These are phyloP conservation scores for Cryphonectria japonica DNA, from an alignment of 2,329 filamentous ascomycete genomes.

Conservation along the genomic window DNA sequence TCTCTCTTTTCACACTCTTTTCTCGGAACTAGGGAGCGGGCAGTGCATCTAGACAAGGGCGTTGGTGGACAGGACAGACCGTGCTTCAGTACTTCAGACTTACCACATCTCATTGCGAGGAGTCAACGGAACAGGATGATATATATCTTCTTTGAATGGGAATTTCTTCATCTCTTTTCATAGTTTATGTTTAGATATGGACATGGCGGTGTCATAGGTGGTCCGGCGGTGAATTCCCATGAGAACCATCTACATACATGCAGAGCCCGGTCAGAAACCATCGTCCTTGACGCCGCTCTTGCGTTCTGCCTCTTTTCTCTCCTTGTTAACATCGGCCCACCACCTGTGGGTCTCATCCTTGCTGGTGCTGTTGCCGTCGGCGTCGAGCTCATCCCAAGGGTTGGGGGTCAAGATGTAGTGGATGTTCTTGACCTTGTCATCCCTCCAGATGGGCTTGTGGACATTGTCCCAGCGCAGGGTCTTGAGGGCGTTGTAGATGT, in stretches of 20 bases:
- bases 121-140: conserved; percentile 26
- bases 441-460: conserved; percentile 60
- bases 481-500: conserved; percentile 67
- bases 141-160: neutral
- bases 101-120: conserved; percentile 27
- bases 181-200: conserved; percentile 1
- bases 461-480: conserved; percentile 58
- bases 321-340: conserved; percentile 57
- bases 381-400: conserved; percentile 60
- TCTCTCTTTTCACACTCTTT: neutral
- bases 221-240: neutral
- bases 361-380: conserved; percentile 47
- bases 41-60: conserved; percentile 25
- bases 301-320: conserved; percentile 48
- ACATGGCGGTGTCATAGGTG: neutral
- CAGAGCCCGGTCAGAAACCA: conserved; percentile 34
- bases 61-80: conserved; percentile 16
- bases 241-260: neutral
- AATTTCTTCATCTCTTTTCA: neutral
- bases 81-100: conserved; percentile 17
- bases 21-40: conserved; percentile 10
- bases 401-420: conserved; percentile 66
- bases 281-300: conserved; percentile 43
- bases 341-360: conserved; percentile 56
- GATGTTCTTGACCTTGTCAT: conserved; percentile 62